These are phyloP conservation scores for Nakazawaea ambrosiae DNA, from an alignment of 805 yeast genomes.

Conservation along the genomic window DNA sequence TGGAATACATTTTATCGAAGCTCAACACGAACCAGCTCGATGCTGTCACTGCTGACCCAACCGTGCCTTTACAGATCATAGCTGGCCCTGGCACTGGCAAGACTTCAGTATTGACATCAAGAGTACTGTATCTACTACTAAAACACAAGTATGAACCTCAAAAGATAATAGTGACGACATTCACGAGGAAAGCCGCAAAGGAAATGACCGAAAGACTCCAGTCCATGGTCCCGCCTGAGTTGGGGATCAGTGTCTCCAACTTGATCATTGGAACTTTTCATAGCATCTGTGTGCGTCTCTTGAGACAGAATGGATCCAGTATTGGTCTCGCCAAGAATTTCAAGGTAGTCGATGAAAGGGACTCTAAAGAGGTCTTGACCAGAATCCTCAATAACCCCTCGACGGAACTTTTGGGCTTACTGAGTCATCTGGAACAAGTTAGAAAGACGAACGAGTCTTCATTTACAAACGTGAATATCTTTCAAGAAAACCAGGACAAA, in stretches of 20 bases:
- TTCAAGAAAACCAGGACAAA: background rate
- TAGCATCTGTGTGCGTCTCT: conserved; percentile 60
- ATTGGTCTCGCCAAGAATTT: conserved; percentile 36
- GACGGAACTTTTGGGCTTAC: conserved; percentile 14
- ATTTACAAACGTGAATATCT: background rate
- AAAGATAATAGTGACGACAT: conserved; percentile 77
- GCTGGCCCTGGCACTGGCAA: conserved; percentile 70
- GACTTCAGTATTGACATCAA: conserved; percentile 72
- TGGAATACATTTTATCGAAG: too few species aligned
- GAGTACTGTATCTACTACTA: conserved; percentile 66
- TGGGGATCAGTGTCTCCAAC: conserved; percentile 27
- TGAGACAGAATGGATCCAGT: conserved; percentile 46
- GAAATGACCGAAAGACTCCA: conserved; percentile 69
- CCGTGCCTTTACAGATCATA: conserved; percentile 38
- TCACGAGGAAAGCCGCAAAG: conserved; percentile 86
- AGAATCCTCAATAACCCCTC: conserved; percentile 27
- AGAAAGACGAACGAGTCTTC: conserved; percentile 16
- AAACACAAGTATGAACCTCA: conserved; percentile 48
- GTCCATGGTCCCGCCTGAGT: conserved; percentile 20
- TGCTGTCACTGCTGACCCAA: conserved; percentile 36
- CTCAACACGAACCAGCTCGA: conserved; percentile 33
- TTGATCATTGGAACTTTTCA: conserved; percentile 87
- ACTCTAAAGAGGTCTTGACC: conserved; percentile 39
- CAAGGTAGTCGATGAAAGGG: conserved; percentile 62
- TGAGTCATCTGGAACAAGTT: conserved; percentile 7